Base-by-base conservation (phyloP, 2,329 filamentous ascomycete species). In the Hypoxylon sp. region DNA sequence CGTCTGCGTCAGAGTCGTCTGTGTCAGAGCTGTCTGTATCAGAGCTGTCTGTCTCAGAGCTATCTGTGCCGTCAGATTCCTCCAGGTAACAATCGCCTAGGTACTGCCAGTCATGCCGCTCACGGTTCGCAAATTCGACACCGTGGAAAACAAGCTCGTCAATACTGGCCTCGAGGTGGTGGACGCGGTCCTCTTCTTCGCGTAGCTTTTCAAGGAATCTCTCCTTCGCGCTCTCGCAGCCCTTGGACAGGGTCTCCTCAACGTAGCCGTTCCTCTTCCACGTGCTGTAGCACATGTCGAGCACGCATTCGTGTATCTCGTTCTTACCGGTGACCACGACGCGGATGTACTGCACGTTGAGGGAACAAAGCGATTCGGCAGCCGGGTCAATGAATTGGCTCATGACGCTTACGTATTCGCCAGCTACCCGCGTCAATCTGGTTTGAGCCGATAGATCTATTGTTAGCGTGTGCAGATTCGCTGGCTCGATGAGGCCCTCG, bases 391-490 rank as follows among this genome's bases (percentile, higher is more conserved):
- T 78, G 79, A 33, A 80, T 76, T 8, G 67, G 26, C 0, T 58
- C 52, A 1, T 55, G 64, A 20, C n/a, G n/a, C n/a, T n/a, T n/a
- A n/a, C n/a, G n/a, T n/a, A n/a, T n/a, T n/a, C n/a, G n/a, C n/a
- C n/a, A n/a, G n/a, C n/a, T n/a, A n/a, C n/a, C n/a, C n/a, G n/a
- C n/a, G n/a, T n/a, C n/a, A n/a, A n/a, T n/a, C n/a, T n/a, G n/a
- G n/a, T n/a, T n/a, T n/a, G n/a, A n/a, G n/a, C n/a, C n/a, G n/a
- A n/a, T n/a, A 85, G 69, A 32, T 81, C 76, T 48, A 85, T 73
- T 2, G 77, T 80, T 22, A 86, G 70, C 0, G 78, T 83, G 59
- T 80, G 75, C 2, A 85, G 72, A 48, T 74, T 74, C 16, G 71
- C 71, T 1, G 49, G 49, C 0, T 50, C 32, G 36, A 70, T 44